Conservation (phyloP, 305 asterid genomes). For the Plantago coronopus region DNA sequence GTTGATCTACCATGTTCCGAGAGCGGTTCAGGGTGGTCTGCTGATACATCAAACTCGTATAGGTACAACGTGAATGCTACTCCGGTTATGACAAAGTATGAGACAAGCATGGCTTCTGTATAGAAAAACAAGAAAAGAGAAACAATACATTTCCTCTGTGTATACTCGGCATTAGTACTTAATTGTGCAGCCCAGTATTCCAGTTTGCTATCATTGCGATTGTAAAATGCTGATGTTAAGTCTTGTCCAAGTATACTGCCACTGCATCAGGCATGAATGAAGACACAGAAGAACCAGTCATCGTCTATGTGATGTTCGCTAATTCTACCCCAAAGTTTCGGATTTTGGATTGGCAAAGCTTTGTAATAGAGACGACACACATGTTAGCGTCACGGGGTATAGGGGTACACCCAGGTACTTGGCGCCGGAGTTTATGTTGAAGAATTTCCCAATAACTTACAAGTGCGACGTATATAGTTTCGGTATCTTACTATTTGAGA, state of each 20-base stretch:
- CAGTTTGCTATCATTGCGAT: too few species aligned
- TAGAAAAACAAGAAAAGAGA: background rate
- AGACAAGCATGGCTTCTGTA: slow-evolving; percentile 19
- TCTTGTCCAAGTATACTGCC: too few species aligned
- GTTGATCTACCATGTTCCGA: slow-evolving; percentile 16
- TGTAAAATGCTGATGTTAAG: too few species aligned
- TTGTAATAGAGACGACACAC: slow-evolving; percentile 32
- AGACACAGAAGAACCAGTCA: too few species aligned
- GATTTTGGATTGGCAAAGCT: slow-evolving; percentile 45
- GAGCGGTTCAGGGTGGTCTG: slow-evolving; percentile 18
- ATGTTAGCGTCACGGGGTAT: slow-evolving; percentile 27
- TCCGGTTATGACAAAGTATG: slow-evolving; percentile 32
- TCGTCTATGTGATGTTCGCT: too few species aligned
- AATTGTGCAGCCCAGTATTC: background rate
- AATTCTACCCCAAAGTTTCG: slow-evolving; percentile 33
- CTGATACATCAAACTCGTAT: slow-evolving; percentile 15
- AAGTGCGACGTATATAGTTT: slow-evolving; percentile 46
- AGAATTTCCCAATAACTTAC: slow-evolving; percentile 32
- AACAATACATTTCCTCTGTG: background rate
- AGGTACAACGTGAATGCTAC: slow-evolving; percentile 32
- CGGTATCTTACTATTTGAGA: slow-evolving; percentile 37
- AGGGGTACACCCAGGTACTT: slow-evolving; percentile 45
- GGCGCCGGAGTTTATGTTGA: slow-evolving; percentile 42
- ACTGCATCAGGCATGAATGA: too few species aligned
- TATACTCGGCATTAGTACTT: too few species aligned